A percentile compares a stretch with the other conserved stretches of the same genome.
Evolutionary conservation across 495 filamentous ascomycete genomes (phyloP).

Genomic region (Parathielavia hyrcaniae): DNA sequence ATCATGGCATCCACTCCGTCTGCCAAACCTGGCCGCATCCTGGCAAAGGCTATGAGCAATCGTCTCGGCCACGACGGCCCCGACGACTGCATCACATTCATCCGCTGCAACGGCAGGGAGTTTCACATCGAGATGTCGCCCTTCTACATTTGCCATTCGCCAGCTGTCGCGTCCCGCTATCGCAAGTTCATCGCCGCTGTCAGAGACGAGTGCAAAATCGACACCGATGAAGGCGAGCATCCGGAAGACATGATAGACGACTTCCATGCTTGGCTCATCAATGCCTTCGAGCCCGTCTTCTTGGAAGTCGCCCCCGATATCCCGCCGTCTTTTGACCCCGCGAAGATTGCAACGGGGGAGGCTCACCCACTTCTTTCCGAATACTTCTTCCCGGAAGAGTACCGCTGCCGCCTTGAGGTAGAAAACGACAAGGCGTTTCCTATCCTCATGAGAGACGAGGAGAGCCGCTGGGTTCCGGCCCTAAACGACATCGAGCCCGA

Average conservation of each 20-base stretch:
- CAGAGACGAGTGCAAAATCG: slow-evolving; percentile 6
- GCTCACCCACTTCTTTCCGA: slow-evolving; percentile 20
- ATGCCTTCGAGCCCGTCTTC: slow-evolving; percentile 15
- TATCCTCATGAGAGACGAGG: slow-evolving; percentile 9
- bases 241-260: not conserved
- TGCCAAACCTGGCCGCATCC: slow-evolving; percentile 7
- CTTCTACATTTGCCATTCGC: slow-evolving; percentile 16
- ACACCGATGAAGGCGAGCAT: not conserved
- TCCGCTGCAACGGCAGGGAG: slow-evolving; percentile 20
- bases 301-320: slow-evolving; percentile 15
- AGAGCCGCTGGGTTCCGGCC: not conserved
- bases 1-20: not conserved
- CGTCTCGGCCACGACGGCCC: not conserved
- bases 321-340: slow-evolving; percentile 21
- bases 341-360: slow-evolving; percentile 14
- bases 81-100: slow-evolving; percentile 13
- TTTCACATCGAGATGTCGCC: slow-evolving; percentile 20
- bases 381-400: slow-evolving; percentile 19
- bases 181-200: slow-evolving; percentile 16
- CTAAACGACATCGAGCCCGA: slow-evolving; percentile 10
- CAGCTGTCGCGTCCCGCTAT: slow-evolving; percentile 13
- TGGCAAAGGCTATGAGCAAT: slow-evolving; percentile 5
- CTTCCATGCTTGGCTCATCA: slow-evolving; percentile 15
- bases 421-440: slow-evolving; percentile 16
- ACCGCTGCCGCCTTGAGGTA: slow-evolving; percentile 16